Evolutionary conservation across 129 eudicot genomes (phyloP), one percentile per base, ranked within the genome.

Genomic region (Oenanthe sinensis): DNA sequence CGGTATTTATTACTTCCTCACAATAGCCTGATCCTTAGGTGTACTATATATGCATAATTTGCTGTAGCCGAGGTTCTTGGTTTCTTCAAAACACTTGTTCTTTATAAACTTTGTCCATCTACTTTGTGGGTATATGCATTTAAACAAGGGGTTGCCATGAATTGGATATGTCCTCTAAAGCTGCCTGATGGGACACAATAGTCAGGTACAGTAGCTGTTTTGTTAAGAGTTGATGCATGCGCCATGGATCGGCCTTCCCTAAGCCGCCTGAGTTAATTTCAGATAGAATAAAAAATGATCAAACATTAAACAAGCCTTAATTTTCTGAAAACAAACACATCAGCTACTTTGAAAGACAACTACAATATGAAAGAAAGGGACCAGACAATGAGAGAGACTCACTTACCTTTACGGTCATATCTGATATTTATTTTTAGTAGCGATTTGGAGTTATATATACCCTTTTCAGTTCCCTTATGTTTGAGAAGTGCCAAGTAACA

Each of bases 1-100:
- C 81, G 98, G 98, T 93, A 93, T 55, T 70, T 76, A 47, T 70
- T 76, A 47, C 75, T 37, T 77, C 44, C 20, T 48, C 33, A 68
- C 26, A 16, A 58, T 47, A 46, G 36, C 28, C 15, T 24, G 43
- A 54, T 19, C 13, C 52, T 30, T 19, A 14, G 17, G 46, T 48
- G 24, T 11, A 43, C 19, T 13, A 74, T 73, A 74, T 24, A 72
- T 72, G 76, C 22, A 43, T 43, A 4, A 19, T 72, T 72, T 19
- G 20, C 20, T 72, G 33, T 73, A 40, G 73, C 30, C 6, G 36
- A 22, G 39, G 24, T 5, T 77, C 40, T 77, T 37, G 22, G 2
- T 76, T 72, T 72, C 30, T 11, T 4, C 3, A 6, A 11, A 62
- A 11, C 4, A 11, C 33, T 40, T 16, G 8, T 30, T 67, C 72